phyloP scores from a whole-genome alignment of 345 rosid species.

The Cardamine chenopodiifolia region DNA sequence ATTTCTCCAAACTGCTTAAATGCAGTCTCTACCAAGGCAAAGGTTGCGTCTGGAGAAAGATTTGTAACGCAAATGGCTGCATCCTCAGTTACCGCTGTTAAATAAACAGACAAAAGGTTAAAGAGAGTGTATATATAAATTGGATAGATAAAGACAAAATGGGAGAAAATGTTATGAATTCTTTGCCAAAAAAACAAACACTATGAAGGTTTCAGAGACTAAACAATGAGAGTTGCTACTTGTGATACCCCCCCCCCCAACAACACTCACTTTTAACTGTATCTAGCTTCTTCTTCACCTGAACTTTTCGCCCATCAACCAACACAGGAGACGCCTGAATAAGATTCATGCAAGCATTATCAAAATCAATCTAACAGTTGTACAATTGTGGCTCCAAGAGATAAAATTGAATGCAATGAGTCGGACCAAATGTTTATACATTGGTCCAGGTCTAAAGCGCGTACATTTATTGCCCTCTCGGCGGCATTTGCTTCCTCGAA shows the following conservation, averaged over 20 bases:
- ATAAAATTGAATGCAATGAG: background rate
- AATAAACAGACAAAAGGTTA: background rate
- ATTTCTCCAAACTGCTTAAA: too few species aligned
- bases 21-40: too few species aligned
- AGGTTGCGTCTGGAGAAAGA: too few species aligned
- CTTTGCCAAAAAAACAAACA: too few species aligned
- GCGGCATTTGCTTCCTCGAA: conserved; percentile 70
- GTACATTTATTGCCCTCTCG: conserved; percentile 72
- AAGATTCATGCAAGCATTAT: background rate
- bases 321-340: conserved; percentile 71
- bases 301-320: conserved; percentile 55
- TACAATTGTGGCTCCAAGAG: too few species aligned
- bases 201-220: background rate
- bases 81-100: too few species aligned
- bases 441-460: background rate
- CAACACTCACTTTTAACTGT: background rate
- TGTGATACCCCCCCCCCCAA: too few species aligned
- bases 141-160: background rate
- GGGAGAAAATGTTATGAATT: background rate
- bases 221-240: background rate
- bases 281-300: conserved; percentile 50
- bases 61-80: too few species aligned
- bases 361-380: too few species aligned
- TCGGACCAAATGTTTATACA: background rate
- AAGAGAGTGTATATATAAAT: background rate